Evolutionary conservation across 2,329 filamentous ascomycete species (phyloP).

Genomic region (Colletotrichum caudatum): DNA sequence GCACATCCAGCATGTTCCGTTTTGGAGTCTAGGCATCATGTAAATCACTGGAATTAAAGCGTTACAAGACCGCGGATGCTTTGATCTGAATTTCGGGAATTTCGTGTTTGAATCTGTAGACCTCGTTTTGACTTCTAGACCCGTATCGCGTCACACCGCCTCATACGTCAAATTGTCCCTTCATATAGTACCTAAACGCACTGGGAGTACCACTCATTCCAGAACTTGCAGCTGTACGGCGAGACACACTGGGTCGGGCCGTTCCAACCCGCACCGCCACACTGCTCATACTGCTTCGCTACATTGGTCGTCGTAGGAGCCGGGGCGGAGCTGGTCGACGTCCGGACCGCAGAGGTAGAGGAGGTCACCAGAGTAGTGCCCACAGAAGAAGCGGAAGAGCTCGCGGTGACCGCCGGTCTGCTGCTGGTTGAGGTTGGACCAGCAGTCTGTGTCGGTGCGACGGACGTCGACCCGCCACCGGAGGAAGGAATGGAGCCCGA

Average conservation of each 20-base stretch:
- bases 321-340: constrained; percentile 28
- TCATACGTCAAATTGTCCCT: neutral
- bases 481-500: constrained; percentile 36
- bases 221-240: constrained; percentile 53
- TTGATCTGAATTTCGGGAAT: neutral
- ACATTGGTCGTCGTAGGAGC: constrained; percentile 31
- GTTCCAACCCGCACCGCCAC: constrained; percentile 55
- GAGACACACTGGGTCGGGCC: constrained; percentile 55
- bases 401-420: constrained; percentile 21
- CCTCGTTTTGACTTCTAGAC: neutral
- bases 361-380: constrained; percentile 25
- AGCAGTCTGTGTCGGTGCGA: constrained; percentile 16
- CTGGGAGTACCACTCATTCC: constrained; percentile 57
- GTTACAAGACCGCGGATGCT: neutral
- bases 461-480: constrained; percentile 22
- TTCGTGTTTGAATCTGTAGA: too few species aligned
- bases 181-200: constrained; percentile 50
- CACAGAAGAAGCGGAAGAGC: constrained; percentile 11
- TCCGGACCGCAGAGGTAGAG: constrained; percentile 16
- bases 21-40: neutral
- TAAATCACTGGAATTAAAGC: too few species aligned
- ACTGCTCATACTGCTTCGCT: constrained; percentile 50
- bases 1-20: neutral
- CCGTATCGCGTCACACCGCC: neutral
- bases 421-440: constrained; percentile 13